Evolutionary conservation across 106 monocot genomes (phyloP), one percentile per base, ranked within the genome.

Genomic region (Acanthochlamys bracteata): DNA sequence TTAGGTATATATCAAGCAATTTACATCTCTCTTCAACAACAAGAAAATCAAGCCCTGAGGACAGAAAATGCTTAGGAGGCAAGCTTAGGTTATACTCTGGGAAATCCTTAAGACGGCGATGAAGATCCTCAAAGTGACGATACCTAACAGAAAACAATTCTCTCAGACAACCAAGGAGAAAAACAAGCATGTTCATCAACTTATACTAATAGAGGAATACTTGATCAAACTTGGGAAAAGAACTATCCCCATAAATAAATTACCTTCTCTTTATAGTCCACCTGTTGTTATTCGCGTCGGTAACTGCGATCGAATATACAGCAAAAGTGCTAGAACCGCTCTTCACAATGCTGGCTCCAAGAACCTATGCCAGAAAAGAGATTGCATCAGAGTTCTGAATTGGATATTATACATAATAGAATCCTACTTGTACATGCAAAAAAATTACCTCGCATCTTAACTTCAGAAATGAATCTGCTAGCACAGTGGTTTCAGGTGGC

Each of bases 181-280:
- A n/a, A n/a, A n/a, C n/a, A n/a, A n/a, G n/a, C n/a, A n/a, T n/a
- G n/a, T n/a, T n/a, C n/a, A n/a, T n/a, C n/a, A n/a, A n/a, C n/a
- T n/a, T n/a, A n/a, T n/a, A n/a, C n/a, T n/a, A n/a, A n/a, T n/a
- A n/a, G n/a, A n/a, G n/a, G n/a, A n/a, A n/a, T n/a, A n/a, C n/a
- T n/a, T n/a, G n/a, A n/a, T n/a, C n/a, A n/a, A n/a, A n/a, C n/a
- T n/a, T n/a, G n/a, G n/a, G n/a, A n/a, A n/a, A n/a, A n/a, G n/a
- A n/a, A n/a, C n/a, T n/a, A n/a, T n/a, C n/a, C n/a, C n/a, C n/a
- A n/a, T n/a, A 43, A 43, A 43, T 7, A 13, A 43, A 61, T 40
- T 27, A 98, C 96, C 96, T 98, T 70, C 96, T 85, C 79, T 98
- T 98, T 73, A 98, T 98, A 41, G 88, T 91, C 96, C 96, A 98